Evolutionary conservation across 768 basidiomycete genomes (phyloP).

Genomic region (Pisolithus orientalis): DNA sequence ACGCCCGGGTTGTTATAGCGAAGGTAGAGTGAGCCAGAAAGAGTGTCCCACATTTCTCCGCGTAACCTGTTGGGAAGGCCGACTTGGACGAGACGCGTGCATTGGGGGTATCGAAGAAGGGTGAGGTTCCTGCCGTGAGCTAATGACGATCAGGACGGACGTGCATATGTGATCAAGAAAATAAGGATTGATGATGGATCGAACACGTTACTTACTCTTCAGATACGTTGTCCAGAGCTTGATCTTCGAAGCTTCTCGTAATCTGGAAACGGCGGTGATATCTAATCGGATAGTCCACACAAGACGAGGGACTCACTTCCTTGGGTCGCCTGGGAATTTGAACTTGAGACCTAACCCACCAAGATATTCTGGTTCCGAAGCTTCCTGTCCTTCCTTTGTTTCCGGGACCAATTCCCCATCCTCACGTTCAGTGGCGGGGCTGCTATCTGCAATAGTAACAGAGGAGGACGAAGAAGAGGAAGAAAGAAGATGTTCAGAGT

Average conservation of each 20-base stretch:
- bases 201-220: conserved; percentile 42
- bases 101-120: conserved; percentile 90
- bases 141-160: conserved; percentile 25
- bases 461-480: conserved; percentile 45
- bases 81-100: conserved; percentile 95
- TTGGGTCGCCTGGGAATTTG: conserved; percentile 89
- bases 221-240: conserved; percentile 94
- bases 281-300: background rate
- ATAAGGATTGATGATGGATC: background rate
- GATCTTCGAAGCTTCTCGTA: conserved; percentile 89
- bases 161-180: background rate
- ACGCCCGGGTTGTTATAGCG: conserved; percentile 82
- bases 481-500: conserved; percentile 83
- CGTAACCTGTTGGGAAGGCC: conserved; percentile 91
- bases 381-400: conserved; percentile 40
- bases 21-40: conserved; percentile 89
- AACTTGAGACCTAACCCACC: conserved; percentile 77
- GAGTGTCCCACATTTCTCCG: conserved; percentile 97
- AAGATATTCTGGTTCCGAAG: conserved; percentile 53
- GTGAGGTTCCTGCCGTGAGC: conserved; percentile 95
- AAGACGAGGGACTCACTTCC: conserved; percentile 53
- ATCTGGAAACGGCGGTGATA: conserved; percentile 35
- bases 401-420: conserved; percentile 59
- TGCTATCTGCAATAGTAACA: conserved; percentile 25
- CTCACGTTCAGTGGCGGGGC: conserved; percentile 53